A percentile compares a stretch with the other conserved stretches of the same genome.
Conservation (phyloP, 768 basidiomycete species). For the Cantharellus cinnabarinus region DNA sequence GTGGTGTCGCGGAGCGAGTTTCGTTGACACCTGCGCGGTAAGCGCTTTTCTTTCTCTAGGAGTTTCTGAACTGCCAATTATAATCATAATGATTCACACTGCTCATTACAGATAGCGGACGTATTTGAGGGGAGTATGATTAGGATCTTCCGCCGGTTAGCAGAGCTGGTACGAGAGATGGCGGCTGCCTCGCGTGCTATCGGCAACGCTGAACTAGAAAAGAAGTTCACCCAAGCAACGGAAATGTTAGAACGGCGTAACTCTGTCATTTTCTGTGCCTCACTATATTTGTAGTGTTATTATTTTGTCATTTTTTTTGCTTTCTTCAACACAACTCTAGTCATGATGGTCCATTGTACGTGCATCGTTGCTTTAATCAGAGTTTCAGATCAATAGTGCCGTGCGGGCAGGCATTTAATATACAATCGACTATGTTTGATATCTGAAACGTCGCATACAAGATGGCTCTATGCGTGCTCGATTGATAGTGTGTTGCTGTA, state of each 20-base stretch:
- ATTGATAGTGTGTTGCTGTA: too few species aligned
- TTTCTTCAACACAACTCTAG: too few species aligned
- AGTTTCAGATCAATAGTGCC: too few species aligned
- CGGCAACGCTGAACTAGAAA: slow-evolving; percentile 80
- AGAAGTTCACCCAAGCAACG: slow-evolving; percentile 80
- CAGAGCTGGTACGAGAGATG: slow-evolving; percentile 94
- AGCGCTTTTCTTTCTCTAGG: background rate
- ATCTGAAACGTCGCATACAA: too few species aligned
- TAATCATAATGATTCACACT: background rate
- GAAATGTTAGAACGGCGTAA: slow-evolving; percentile 89
- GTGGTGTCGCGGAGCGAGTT: slow-evolving; percentile 97
- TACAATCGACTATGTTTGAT: too few species aligned
- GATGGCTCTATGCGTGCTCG: too few species aligned
- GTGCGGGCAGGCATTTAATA: too few species aligned
- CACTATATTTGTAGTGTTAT: slow-evolving; percentile 40
- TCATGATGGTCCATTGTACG: too few species aligned
- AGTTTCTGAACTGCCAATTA: background rate
- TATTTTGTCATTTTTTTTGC: background rate
- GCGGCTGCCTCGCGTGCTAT: slow-evolving; percentile 87
- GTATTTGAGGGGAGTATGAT: slow-evolving; percentile 95
- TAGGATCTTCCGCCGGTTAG: slow-evolving; percentile 83
- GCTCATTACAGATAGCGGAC: slow-evolving; percentile 54
- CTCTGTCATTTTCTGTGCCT: slow-evolving; percentile 82
- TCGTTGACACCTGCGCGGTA: slow-evolving; percentile 91
- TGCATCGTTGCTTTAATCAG: too few species aligned